These are phyloP conservation scores for Purpureocillium lavendulum DNA, from an alignment of 2,329 filamentous ascomycete species.

Conservation along the genomic window DNA sequence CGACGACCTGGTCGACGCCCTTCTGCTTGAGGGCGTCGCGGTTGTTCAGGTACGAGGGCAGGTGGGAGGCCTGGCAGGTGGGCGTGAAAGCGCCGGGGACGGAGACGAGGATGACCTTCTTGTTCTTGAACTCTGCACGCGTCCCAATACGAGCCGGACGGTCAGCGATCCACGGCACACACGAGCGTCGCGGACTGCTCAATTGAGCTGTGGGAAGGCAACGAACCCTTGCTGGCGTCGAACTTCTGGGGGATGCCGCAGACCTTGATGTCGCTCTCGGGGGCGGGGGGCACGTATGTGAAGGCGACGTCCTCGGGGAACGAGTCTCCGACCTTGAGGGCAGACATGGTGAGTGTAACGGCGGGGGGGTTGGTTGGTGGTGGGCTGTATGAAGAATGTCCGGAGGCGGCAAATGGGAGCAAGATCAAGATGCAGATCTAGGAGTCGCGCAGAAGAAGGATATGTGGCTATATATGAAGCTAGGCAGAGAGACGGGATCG, in stretches of 20 bases:
- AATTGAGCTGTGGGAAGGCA: too few relatives aligned
- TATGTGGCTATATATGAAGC: too few relatives aligned
- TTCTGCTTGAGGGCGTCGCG: constrained; percentile 63
- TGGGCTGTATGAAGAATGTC: not conserved
- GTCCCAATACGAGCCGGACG: too few relatives aligned
- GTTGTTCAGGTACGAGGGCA: constrained; percentile 72
- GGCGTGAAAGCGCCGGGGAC: constrained; percentile 74
- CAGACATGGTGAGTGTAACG: constrained; percentile 42
- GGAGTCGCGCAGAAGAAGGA: too few relatives aligned
- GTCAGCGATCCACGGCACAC: too few relatives aligned
- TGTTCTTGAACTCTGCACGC: constrained; percentile 42
- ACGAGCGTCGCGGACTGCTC: too few relatives aligned
- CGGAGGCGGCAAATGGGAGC: too few relatives aligned
- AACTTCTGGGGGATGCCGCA: constrained; percentile 75
- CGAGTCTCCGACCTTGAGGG: constrained; percentile 70
- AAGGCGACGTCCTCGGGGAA: constrained; percentile 79
- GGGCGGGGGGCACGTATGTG: constrained; percentile 71
- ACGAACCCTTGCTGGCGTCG: constrained; percentile 65
- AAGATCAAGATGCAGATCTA: too few relatives aligned
- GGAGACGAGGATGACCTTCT: constrained; percentile 48
- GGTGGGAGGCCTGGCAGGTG: constrained; percentile 72
- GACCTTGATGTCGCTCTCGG: constrained; percentile 60
- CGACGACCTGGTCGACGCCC: constrained; percentile 73
- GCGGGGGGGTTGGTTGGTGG: not conserved
- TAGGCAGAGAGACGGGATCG: too few relatives aligned